Conservation (phyloP, 1,284 basidiomycete species). For the Anthracocystis setariae region DNA sequence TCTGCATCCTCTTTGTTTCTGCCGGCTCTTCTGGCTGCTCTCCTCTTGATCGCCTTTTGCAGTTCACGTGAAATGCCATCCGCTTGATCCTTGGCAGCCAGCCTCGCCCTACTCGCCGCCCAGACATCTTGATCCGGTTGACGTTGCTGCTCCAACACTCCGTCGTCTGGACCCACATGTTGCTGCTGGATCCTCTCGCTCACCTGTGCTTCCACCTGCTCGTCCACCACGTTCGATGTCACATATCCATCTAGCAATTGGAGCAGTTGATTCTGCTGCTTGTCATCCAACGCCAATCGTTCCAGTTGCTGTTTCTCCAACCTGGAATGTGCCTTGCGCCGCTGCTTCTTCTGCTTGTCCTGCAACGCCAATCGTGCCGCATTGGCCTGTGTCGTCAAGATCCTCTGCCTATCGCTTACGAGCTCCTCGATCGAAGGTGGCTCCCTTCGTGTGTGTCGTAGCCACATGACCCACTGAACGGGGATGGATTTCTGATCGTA, state of each 20-base stretch:
- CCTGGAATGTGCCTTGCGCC: conserved; percentile 11
- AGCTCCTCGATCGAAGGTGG: conserved; percentile 57
- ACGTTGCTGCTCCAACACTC: conserved; percentile 15
- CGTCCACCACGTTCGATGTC: conserved; percentile 22
- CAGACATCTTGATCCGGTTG: conserved; percentile 36
- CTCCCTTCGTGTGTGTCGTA: conserved; percentile 57
- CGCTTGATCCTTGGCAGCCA: conserved; percentile 30
- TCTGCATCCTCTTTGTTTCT: conserved; percentile 20
- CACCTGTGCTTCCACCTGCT: conserved; percentile 4
- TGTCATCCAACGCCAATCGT: too few species aligned
- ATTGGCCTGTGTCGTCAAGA: conserved; percentile 31
- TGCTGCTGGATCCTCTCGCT: conserved; percentile 1
- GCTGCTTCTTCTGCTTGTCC: conserved; percentile 13
- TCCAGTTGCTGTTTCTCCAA: conserved; percentile 18
- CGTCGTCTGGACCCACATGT: background rate
- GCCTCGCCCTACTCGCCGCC: conserved; percentile 40
- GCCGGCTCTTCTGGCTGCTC: conserved; percentile 26
- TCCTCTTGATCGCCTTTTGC: conserved; percentile 28
- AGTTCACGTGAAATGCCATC: conserved; percentile 4
- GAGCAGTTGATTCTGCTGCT: too few species aligned
- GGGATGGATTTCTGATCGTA: conserved; percentile 61
- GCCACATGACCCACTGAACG: conserved; percentile 65
- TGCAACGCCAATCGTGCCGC: conserved; percentile 24
- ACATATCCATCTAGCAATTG: conserved; percentile 6
- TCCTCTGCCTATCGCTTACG: conserved; percentile 22